Evolutionary conservation across 169 alveolate species (phyloP), one percentile per base, ranked within the genome.

Genomic region (Plasmodium gallinaceum): DNA sequence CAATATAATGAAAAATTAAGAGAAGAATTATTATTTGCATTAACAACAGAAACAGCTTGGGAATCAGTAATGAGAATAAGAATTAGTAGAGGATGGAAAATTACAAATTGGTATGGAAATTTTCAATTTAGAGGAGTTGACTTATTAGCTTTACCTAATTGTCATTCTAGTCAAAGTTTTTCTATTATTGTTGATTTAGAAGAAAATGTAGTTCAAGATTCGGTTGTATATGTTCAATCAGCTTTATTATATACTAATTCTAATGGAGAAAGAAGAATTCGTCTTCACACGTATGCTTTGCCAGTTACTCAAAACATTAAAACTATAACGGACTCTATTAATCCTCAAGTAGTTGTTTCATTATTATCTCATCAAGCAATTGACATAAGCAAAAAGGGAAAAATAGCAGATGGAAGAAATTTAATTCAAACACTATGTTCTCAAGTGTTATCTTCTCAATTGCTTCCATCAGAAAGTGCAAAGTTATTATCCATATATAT

Each of bases 11-110:
- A 70, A 57, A 94, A 95, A 74, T 88, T 97, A 80, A 86, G 88
- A 91, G 93, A 93, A 72, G 99, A 97, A 88, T 91, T 97, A 45
- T 80, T 93, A 73, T 97, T 94, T 69, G 94, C 96, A 51, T 90
- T 97, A 85, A 95, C 97, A 4, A 93, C 98, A 48, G 94, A 91
- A 57, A 95, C 96, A 48, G 97, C 97, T 9, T 98, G 99, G 99
- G 99, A 98, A 90, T 97, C 99, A 0, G 99, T 98, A 43, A 97
- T 98, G 98, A 95, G 99, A 80, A 93, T 98, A 37, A 95, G 99
- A 48, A 96, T 96, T 26, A 96, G 99, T 46, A 86, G 95, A 39
- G 99, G 99, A 4, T 98, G 98, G 98, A 96, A 95, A 88, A 94
- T 97, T 48, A 92, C 97, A 42, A 92, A 96, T 60, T 95, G 98